phyloP scores from a whole-genome alignment of 345 rosid genomes.

The Turnera subulata region DNA sequence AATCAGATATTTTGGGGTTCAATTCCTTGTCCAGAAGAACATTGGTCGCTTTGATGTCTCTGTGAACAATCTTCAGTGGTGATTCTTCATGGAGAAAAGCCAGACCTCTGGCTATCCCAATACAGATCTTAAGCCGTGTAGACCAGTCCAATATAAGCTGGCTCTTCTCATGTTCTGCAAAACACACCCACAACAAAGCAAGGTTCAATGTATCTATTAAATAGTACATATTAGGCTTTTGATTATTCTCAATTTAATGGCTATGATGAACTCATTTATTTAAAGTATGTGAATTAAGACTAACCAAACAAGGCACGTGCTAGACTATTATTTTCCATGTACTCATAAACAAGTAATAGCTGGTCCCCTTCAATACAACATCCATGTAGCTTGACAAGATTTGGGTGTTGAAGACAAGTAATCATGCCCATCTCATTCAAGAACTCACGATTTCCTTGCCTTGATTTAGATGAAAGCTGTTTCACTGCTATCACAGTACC shows the following conservation, averaged over 20 bases:
- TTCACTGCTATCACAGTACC: conserved; percentile 15
- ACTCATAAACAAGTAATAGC: conserved; percentile 13
- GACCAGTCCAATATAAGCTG: conserved; percentile 5
- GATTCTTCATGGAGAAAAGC: conserved; percentile 15
- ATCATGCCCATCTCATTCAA: conserved; percentile 21
- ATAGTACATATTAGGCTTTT: background rate
- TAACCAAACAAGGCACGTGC: conserved; percentile 10
- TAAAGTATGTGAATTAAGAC: background rate
- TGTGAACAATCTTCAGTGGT: conserved; percentile 12
- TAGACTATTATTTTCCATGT: conserved; percentile 20
- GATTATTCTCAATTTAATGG: background rate
- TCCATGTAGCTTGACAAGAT: conserved; percentile 17
- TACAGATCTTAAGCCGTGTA: conserved; percentile 12
- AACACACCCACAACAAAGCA: background rate
- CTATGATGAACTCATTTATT: background rate
- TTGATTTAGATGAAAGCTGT: conserved; percentile 19
- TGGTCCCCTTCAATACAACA: conserved; percentile 18
- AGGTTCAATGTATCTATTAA: background rate
- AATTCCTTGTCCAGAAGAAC: conserved; percentile 17
- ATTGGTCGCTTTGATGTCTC: conserved; percentile 18
- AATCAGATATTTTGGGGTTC: conserved; percentile 15
- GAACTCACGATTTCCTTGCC: conserved; percentile 21
- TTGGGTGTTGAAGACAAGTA: conserved; percentile 13
- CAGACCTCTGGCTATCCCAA: conserved; percentile 21
- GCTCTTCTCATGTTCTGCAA: background rate